Evolutionary conservation across 2,329 filamentous ascomycete genomes (phyloP).

Genomic region (Trichoderma brevicompactum): DNA sequence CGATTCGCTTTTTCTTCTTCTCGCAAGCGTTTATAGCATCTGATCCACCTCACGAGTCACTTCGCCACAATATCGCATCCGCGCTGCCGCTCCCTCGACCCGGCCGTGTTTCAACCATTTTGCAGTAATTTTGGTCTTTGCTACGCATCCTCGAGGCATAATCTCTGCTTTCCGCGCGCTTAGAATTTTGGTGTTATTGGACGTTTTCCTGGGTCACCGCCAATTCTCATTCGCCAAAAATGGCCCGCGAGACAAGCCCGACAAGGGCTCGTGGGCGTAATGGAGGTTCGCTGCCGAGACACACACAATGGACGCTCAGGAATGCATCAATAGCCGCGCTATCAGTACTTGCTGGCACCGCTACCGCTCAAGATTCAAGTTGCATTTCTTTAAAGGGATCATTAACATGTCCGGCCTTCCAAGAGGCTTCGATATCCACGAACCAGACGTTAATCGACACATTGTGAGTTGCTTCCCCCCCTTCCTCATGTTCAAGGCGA

Average conservation of each 20-base stretch:
- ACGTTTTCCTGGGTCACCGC: conserved; percentile 3
- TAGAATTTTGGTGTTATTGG: neutral
- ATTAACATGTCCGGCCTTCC: conserved; percentile 72
- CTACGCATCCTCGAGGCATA: neutral
- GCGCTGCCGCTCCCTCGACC: neutral
- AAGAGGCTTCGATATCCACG: conserved; percentile 71
- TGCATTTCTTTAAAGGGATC: conserved; percentile 74
- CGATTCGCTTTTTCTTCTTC: conserved; percentile 33
- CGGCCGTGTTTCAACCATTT: conserved; percentile 3
- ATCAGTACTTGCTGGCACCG: conserved; percentile 37
- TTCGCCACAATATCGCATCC: conserved; percentile 13
- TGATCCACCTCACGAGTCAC: conserved; percentile 32
- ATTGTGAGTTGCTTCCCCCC: conserved; percentile 61
- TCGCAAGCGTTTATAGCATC: conserved; percentile 35
- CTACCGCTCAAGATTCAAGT: conserved; percentile 43
- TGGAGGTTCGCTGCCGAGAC: conserved; percentile 28
- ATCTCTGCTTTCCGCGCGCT: neutral
- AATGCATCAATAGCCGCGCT: conserved; percentile 37
- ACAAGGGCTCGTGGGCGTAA: conserved; percentile 20
- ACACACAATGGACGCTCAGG: conserved; percentile 32
- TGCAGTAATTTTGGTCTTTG: neutral
- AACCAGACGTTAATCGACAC: conserved; percentile 56
- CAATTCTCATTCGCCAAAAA: conserved; percentile 21
- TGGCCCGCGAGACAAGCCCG: conserved; percentile 24
- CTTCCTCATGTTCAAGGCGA: neutral